Evolutionary conservation across 2,329 filamentous ascomycete genomes (phyloP), one percentile per base, ranked within the genome.

Genomic region (Ophiostoma sp.): DNA sequence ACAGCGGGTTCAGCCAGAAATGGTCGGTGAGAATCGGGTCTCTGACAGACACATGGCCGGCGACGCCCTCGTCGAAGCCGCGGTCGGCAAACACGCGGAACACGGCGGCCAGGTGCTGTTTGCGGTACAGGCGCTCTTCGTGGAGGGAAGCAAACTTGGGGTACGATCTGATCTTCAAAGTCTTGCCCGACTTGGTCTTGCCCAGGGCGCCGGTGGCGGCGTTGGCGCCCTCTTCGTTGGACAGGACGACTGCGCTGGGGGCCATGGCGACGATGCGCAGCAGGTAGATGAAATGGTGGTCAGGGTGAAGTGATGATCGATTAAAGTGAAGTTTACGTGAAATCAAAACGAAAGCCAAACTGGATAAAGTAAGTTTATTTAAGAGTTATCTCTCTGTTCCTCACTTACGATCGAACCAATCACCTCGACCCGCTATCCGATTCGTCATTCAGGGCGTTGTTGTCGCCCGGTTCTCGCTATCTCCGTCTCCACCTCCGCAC

Each of bases 31-130:
- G 33, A 12, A 78, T 74, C 0, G 77, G 77, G 36, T 78, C 77
- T 25, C 77, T 71, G 1, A 90, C 86, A 3, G 82, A 84, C 72
- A 91, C 90, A 78, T 91, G 89, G 0, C 89, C 89, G 4, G 83
- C 83, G 81, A 90, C 89, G 72, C 89, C 89, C 78, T 91, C 89
- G 0, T 85, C 87, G 79, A 86, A 89, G 64, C 87, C 87, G 76
- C 88, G 86, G 59, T 87, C 84, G 1, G 88, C 85, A 77, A 90
- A 90, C 72, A 90, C 83, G 15, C 89, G 86, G 78, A 91, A 91
- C 7, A 87, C 87, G 2, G 83, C 83, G 1, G 87, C 87, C 79
- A 88, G 87, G 78, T 89, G 87, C 33, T 85, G 82, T 33, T 88
- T 83, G 76, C 88, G 86, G 82, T 88, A 89, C 76, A 83, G 81